Conservation (phyloP, 306 rosid species). For the Casuarina glauca region DNA sequence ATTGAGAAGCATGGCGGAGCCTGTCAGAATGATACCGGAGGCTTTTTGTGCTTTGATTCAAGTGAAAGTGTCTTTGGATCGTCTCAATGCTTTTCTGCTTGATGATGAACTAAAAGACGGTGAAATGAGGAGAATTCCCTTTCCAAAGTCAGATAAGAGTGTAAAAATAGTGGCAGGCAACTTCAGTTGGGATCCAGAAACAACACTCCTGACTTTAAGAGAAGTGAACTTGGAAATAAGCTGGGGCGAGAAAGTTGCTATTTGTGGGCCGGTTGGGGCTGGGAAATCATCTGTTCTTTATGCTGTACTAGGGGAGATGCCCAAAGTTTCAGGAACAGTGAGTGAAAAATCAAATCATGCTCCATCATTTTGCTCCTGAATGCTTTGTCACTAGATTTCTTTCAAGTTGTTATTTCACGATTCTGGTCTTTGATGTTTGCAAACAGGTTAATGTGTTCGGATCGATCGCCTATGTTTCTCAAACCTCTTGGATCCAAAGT, state of each 20-base stretch:
- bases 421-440: not conserved
- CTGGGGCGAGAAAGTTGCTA: conserved; percentile 64
- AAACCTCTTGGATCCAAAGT: conserved; percentile 54
- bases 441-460: conserved; percentile 44
- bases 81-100: conserved; percentile 58
- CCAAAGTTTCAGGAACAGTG: conserved; percentile 68
- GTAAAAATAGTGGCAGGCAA: conserved; percentile 47
- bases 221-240: conserved; percentile 46
- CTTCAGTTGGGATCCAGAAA: conserved; percentile 68
- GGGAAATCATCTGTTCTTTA: conserved; percentile 79
- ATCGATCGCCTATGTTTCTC: conserved; percentile 55
- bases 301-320: conserved; percentile 75
- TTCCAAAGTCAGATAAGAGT: conserved; percentile 25
- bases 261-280: conserved; percentile 78
- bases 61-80: conserved; percentile 68
- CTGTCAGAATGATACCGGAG: conserved; percentile 74
- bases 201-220: conserved; percentile 44
- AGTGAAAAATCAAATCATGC: conserved; percentile 27
- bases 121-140: conserved; percentile 23
- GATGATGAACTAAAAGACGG: conserved; percentile 53
- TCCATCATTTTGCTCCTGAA: conserved; percentile 8
- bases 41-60: conserved; percentile 69
- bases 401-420: not conserved
- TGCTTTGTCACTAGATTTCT: conserved; percentile 2
- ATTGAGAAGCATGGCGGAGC: conserved; percentile 65